Percentiles rank a stretch among this genome's conserved stretches.
phyloP scores from a whole-genome alignment of 1,284 basidiomycete species.

The Tilletia setariae region DNA sequence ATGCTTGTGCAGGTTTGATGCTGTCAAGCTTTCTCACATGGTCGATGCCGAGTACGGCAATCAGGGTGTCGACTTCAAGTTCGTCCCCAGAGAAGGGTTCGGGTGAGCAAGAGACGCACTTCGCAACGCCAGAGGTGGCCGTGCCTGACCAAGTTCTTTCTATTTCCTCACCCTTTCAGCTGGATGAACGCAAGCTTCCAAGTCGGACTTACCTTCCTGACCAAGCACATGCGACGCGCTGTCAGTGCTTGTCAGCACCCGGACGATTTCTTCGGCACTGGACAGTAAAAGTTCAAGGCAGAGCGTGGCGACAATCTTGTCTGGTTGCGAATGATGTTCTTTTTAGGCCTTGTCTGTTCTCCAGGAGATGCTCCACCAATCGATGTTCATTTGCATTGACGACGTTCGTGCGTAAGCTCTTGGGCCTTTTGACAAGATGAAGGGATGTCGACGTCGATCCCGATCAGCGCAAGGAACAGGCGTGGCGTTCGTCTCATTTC shows the following conservation, averaged over 20 bases:
- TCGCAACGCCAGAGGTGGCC: too few relatives aligned
- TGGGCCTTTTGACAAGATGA: too few relatives aligned
- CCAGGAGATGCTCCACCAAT: too few relatives aligned
- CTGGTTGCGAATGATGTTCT: too few relatives aligned
- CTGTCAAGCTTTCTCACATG: slow-evolving; percentile 86
- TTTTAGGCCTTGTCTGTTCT: too few relatives aligned
- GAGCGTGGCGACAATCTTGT: too few relatives aligned
- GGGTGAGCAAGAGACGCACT: slow-evolving; percentile 93
- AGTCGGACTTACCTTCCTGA: slow-evolving; percentile 90
- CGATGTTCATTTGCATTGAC: too few relatives aligned
- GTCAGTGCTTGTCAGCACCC: slow-evolving; percentile 87
- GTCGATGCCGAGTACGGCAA: slow-evolving; percentile 99
- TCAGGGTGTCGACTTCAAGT: slow-evolving; percentile 91
- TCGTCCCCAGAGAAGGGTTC: slow-evolving; percentile 85
- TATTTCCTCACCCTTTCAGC: neutral
- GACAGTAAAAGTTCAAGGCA: neutral
- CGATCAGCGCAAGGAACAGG: too few relatives aligned
- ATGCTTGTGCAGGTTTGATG: slow-evolving; percentile 71
- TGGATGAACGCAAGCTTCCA: slow-evolving; percentile 65
- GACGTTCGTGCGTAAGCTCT: too few relatives aligned
- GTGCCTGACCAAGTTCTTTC: neutral
- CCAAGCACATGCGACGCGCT: slow-evolving; percentile 87
- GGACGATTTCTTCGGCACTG: slow-evolving; percentile 70
- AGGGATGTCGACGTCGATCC: too few relatives aligned
- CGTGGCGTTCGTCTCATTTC: too few relatives aligned